Conservation (phyloP, 2,329 filamentous ascomycete genomes). For the Claviceps digitariae region DNA sequence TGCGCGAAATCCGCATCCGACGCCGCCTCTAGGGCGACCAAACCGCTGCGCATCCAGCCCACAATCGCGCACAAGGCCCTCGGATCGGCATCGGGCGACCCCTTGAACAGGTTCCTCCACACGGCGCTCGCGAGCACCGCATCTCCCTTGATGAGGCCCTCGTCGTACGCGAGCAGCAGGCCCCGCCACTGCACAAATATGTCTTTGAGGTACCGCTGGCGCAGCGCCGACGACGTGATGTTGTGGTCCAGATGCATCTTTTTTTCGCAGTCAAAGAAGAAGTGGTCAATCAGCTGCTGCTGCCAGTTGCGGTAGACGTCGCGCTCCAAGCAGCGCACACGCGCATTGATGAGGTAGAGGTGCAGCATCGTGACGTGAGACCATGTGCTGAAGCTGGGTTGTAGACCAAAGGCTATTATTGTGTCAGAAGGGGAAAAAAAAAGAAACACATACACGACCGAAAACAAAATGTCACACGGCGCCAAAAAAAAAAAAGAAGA, state of each 20-base stretch:
- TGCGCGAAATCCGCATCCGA: conserved; percentile 28
- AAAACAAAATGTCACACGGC: too few relatives aligned
- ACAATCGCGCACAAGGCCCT: conserved; percentile 39
- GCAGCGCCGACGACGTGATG: conserved; percentile 42
- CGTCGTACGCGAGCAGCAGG: conserved; percentile 69
- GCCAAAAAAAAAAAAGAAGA: background rate
- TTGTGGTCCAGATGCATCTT: conserved; percentile 72
- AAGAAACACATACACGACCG: background rate
- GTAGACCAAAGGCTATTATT: conserved; percentile 55
- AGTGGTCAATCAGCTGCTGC: conserved; percentile 85
- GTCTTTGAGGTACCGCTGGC: conserved; percentile 65
- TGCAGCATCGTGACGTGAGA: conserved; percentile 92
- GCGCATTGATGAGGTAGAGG: conserved; percentile 80
- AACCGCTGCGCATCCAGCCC: conserved; percentile 38
- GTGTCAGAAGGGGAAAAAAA: too few relatives aligned
- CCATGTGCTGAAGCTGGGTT: conserved; percentile 89
- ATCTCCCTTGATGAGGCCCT: conserved; percentile 65
- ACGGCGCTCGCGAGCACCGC: conserved; percentile 67
- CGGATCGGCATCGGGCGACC: conserved; percentile 37
- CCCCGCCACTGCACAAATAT: conserved; percentile 90
- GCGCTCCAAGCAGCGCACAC: conserved; percentile 64
- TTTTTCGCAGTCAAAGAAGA: conserved; percentile 80
- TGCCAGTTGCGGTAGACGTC: conserved; percentile 64
- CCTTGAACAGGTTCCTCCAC: conserved; percentile 90
- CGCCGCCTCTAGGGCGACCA: conserved; percentile 35